These are phyloP conservation scores for Funneliformis caledonium DNA, from an alignment of 371 early-diverging fungal genomes.

Conservation along the genomic window DNA sequence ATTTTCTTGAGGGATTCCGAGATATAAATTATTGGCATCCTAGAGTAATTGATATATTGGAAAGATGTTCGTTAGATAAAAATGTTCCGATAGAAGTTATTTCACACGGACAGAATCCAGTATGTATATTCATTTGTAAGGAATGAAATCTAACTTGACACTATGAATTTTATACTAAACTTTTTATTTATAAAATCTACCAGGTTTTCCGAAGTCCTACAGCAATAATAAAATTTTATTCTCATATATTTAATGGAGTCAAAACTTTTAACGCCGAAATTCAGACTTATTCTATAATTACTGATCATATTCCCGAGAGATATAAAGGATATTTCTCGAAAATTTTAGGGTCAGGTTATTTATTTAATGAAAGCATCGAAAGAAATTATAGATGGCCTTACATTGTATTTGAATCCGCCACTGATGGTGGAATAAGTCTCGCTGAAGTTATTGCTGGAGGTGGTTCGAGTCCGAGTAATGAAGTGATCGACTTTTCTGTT, in stretches of 20 bases:
- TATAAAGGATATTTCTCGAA: constrained; percentile 3
- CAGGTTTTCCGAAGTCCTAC: constrained; percentile 12
- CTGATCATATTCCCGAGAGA: background rate
- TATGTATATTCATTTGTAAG: background rate
- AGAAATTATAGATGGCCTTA: constrained; percentile 20
- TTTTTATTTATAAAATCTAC: background rate
- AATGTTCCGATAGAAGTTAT: background rate
- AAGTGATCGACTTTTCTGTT: background rate
- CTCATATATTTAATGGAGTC: constrained; percentile 29
- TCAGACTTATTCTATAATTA: constrained; percentile 10
- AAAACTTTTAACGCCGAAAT: background rate
- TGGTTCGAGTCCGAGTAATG: background rate
- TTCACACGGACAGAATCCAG: constrained; percentile 24
- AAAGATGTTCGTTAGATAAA: background rate
- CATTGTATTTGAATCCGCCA: background rate
- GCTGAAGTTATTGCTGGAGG: background rate
- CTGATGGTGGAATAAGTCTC: background rate
- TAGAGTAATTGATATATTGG: constrained; percentile 2
- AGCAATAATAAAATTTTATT: constrained; percentile 17
- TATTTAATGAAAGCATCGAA: background rate
- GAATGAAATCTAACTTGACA: background rate
- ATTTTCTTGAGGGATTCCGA: constrained; percentile 24
- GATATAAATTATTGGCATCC: constrained; percentile 3
- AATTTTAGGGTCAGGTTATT: constrained; percentile 13
- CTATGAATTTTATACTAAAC: background rate